phyloP scores from a whole-genome alignment of 1,284 basidiomycete species.

The Melanopsichium pennsylvanicum region DNA sequence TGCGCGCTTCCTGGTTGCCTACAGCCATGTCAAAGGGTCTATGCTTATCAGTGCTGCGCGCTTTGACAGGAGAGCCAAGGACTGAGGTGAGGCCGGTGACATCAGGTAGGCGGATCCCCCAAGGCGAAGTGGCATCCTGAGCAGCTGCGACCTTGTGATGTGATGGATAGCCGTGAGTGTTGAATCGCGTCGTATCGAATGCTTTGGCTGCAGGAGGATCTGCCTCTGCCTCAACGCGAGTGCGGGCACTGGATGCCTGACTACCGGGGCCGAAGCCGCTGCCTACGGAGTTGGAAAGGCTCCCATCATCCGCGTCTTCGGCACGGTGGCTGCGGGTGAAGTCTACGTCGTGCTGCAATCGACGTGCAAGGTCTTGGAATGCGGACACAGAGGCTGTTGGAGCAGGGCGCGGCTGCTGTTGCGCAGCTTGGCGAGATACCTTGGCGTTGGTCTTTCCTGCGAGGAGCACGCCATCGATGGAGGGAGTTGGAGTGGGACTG shows the following conservation, averaged over 20 bases:
- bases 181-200: conserved; percentile 21
- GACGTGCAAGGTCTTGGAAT: conserved; percentile 40
- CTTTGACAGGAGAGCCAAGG: conserved; percentile 45
- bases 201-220: conserved; percentile 8
- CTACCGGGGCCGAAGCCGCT: conserved; percentile 49
- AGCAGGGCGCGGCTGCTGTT: conserved; percentile 17
- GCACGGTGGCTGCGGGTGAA: conserved; percentile 15
- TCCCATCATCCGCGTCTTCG: conserved; percentile 33
- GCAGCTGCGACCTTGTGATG: conserved; percentile 9
- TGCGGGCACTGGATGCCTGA: conserved; percentile 43
- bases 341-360: conserved; percentile 41
- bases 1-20: conserved; percentile 34
- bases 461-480: conserved; percentile 33
- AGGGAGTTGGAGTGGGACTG: conserved; percentile 41
- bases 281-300: conserved; percentile 42
- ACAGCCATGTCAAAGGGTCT: conserved; percentile 32
- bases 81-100: conserved; percentile 51
- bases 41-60: conserved; percentile 39
- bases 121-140: conserved; percentile 17
- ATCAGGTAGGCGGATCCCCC: conserved; percentile 43
- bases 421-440: conserved; percentile 7
- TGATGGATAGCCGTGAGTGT: conserved; percentile 32
- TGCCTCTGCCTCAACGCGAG: conserved; percentile 20
- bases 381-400: conserved; percentile 12
- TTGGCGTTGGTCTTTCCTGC: conserved; percentile 14